Percentiles rank a stretch among this genome's conserved stretches.
These are phyloP conservation scores for Purpureocillium lavendulum DNA, from an alignment of 2,329 filamentous ascomycete genomes.

Conservation along the genomic window DNA sequence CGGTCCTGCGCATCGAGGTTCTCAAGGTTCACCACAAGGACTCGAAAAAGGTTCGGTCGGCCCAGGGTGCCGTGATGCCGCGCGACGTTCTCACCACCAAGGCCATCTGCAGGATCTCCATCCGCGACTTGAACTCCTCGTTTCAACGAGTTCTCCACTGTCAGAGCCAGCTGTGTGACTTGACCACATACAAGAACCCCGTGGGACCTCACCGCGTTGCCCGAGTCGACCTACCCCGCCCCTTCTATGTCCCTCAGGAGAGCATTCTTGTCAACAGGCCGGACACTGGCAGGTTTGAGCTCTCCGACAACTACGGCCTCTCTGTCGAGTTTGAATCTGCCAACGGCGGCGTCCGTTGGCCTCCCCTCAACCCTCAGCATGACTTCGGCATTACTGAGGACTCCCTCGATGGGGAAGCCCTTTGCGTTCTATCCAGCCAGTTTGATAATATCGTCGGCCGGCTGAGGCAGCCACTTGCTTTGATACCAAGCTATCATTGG, in stretches of 20 bases:
- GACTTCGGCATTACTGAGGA: conserved; percentile 19
- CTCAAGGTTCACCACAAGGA: conserved; percentile 44
- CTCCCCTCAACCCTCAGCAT: conserved; percentile 32
- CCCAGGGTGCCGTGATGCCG: conserved; percentile 18
- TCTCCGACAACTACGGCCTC: conserved; percentile 42
- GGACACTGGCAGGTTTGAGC: conserved; percentile 36
- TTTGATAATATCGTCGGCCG: conserved; percentile 33
- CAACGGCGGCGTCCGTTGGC: conserved; percentile 40
- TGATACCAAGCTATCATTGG: conserved; percentile 16
- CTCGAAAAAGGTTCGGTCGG: conserved; percentile 25
- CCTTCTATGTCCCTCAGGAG: conserved; percentile 44
- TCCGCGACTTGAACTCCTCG: conserved; percentile 24
- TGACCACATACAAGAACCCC: conserved; percentile 41
- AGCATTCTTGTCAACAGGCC: conserved; percentile 40
- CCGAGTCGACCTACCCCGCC: conserved; percentile 36
- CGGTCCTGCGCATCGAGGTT: conserved; percentile 42
- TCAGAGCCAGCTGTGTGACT: conserved; percentile 44
- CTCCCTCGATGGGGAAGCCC: conserved; percentile 11
- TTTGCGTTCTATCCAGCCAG: conserved; percentile 32
- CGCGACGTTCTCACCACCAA: conserved; percentile 21
- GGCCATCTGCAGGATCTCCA: conserved; percentile 28
- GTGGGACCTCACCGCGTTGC: conserved; percentile 36
- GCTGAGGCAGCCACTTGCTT: conserved; percentile 24
- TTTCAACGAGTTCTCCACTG: conserved; percentile 39
- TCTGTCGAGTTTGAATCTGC: conserved; percentile 42